A percentile compares a stretch with the other conserved stretches of the same genome.
Conservation (phyloP, 768 basidiomycete species). For the Tephrocybe sp. region DNA sequence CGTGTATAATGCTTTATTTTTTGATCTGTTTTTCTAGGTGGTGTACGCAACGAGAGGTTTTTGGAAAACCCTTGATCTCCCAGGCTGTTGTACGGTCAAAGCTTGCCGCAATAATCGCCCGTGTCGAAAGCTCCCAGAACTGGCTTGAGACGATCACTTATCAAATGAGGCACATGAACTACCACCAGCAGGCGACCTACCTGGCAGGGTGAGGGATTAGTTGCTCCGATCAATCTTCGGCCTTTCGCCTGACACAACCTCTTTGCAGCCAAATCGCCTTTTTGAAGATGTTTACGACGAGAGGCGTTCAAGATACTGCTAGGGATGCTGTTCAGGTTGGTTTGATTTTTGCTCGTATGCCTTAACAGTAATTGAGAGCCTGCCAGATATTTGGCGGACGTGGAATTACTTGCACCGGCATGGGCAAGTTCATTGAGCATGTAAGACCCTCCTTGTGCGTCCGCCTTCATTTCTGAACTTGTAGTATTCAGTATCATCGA, state of each 20-base stretch:
- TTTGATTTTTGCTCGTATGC: background rate
- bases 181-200: constrained; percentile 70
- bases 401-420: constrained; percentile 80
- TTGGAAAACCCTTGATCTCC: constrained; percentile 80
- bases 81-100: constrained; percentile 87
- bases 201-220: constrained; percentile 58
- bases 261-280: constrained; percentile 65
- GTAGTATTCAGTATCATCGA: constrained; percentile 42
- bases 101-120: constrained; percentile 85
- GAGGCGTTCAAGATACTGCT: constrained; percentile 62
- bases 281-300: constrained; percentile 67
- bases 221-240: background rate
- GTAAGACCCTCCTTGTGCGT: constrained; percentile 31
- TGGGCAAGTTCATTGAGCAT: constrained; percentile 76
- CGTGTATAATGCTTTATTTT: background rate
- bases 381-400: constrained; percentile 85
- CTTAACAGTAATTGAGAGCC: constrained; percentile 25
- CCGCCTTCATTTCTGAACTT: background rate
- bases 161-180: constrained; percentile 86
- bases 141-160: constrained; percentile 86
- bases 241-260: background rate
- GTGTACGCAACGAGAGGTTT: constrained; percentile 84
- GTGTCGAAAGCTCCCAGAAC: constrained; percentile 57
- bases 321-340: constrained; percentile 41
- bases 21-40: constrained; percentile 44